Percentiles rank a stretch among this genome's conserved stretches.
phyloP scores from a whole-genome alignment of 768 basidiomycete species.

The Leccinum sublutescens region DNA sequence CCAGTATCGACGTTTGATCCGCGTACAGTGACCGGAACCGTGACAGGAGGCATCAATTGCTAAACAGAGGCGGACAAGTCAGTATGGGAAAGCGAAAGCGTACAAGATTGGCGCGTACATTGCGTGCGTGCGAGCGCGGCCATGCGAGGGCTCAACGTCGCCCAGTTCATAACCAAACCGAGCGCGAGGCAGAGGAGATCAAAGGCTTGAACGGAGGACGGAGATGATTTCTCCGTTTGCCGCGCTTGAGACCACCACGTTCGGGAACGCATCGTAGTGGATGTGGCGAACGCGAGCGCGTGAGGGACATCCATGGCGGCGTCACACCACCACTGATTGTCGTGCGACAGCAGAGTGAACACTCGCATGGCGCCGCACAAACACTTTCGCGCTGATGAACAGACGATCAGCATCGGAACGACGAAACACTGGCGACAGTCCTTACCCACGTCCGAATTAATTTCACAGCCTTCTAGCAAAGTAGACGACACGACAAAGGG shows the following conservation, averaged over 20 bases:
- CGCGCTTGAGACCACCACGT: constrained; percentile 18
- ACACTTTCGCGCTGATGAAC: constrained; percentile 42
- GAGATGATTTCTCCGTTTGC: neutral
- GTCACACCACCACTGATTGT: constrained; percentile 53
- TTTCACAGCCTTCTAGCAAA: constrained; percentile 25
- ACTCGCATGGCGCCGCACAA: constrained; percentile 60
- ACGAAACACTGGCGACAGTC: neutral
- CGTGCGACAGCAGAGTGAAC: constrained; percentile 70
- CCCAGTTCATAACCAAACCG: constrained; percentile 73
- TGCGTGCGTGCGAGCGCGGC: constrained; percentile 46
- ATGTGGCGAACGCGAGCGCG: constrained; percentile 48
- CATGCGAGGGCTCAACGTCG: constrained; percentile 54
- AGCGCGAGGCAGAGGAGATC: constrained; percentile 75
- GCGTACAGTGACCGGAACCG: constrained; percentile 47
- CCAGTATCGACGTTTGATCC: constrained; percentile 43
- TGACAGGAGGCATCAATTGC: constrained; percentile 53
- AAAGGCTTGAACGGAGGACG: constrained; percentile 41
- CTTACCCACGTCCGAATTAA: constrained; percentile 19
- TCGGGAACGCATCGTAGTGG: constrained; percentile 45
- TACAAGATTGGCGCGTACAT: constrained; percentile 40
- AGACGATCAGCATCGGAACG: neutral
- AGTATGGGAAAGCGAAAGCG: neutral
- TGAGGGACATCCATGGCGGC: constrained; percentile 46
- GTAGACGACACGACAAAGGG: constrained; percentile 53
- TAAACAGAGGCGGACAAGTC: constrained; percentile 25